phyloP scores from a whole-genome alignment of 2,329 filamentous ascomycete species.

The Clonostachys rosea region DNA sequence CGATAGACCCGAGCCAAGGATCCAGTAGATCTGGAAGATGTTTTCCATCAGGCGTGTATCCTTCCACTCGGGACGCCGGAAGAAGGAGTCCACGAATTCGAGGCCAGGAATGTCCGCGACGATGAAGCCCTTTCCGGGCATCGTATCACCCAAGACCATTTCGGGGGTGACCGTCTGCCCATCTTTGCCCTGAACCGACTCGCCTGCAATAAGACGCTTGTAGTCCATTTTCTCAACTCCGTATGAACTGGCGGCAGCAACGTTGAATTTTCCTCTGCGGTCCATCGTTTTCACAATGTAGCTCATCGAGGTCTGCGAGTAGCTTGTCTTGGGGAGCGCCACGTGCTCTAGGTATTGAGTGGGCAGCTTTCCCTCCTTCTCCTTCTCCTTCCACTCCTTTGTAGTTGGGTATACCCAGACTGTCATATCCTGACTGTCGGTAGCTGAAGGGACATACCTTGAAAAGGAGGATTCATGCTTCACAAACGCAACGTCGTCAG shows the following conservation, averaged over 20 bases:
- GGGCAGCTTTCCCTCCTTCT: neutral
- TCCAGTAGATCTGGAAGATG: slow-evolving; percentile 73
- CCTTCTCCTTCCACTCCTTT: neutral
- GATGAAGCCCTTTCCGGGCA: slow-evolving; percentile 69
- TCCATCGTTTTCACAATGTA: slow-evolving; percentile 80
- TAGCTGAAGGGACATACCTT: neutral
- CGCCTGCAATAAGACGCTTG: slow-evolving; percentile 54
- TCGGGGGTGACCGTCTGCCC: slow-evolving; percentile 74
- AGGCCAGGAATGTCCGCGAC: slow-evolving; percentile 72
- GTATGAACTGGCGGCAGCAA: slow-evolving; percentile 56
- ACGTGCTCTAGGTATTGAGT: slow-evolving; percentile 10
- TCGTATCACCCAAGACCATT: slow-evolving; percentile 71
- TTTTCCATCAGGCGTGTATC: slow-evolving; percentile 60
- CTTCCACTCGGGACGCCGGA: slow-evolving; percentile 70
- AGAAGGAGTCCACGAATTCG: slow-evolving; percentile 65
- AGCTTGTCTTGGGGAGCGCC: slow-evolving; percentile 62
- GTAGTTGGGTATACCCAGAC: neutral
- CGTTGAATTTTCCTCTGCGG: slow-evolving; percentile 76
- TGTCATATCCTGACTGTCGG: neutral
- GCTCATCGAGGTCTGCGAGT: slow-evolving; percentile 66
- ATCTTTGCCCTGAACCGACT: slow-evolving; percentile 57
- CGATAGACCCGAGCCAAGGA: slow-evolving; percentile 65
- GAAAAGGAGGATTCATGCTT: slow-evolving; percentile 11
- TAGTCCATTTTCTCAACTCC: slow-evolving; percentile 59
- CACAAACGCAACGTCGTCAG: slow-evolving; percentile 44